Conservation (phyloP, 768 basidiomycete genomes). For the Lactifluus echinatus region DNA sequence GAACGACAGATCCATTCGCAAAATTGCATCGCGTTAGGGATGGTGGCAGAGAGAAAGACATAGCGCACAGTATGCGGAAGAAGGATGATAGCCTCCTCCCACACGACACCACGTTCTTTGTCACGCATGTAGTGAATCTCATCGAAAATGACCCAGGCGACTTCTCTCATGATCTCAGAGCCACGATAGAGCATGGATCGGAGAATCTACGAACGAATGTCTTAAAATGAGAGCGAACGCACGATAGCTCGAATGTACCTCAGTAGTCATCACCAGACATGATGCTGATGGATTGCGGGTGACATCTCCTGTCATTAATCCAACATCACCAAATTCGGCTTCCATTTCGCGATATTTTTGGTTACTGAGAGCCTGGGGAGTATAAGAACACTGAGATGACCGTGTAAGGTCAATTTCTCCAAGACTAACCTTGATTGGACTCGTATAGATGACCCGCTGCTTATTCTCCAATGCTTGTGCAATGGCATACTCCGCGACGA, state of each 20-base stretch:
- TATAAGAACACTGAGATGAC: conserved; percentile 19
- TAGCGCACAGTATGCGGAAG: conserved; percentile 94
- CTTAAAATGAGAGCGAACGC: neutral
- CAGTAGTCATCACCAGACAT: conserved; percentile 98
- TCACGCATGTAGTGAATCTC: conserved; percentile 99
- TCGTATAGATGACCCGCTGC: conserved; percentile 97
- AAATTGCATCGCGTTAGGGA: conserved; percentile 99
- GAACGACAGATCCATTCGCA: conserved; percentile 98
- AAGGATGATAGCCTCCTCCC: conserved; percentile 98
- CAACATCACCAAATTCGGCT: conserved; percentile 95
- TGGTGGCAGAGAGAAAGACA: conserved; percentile 97
- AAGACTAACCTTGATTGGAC: conserved; percentile 90
- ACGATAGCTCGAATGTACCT: conserved; percentile 43
- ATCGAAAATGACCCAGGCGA: conserved; percentile 99
- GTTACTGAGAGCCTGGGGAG: conserved; percentile 82
- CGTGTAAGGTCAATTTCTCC: neutral
- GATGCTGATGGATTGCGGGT: conserved; percentile 97
- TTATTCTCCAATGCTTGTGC: conserved; percentile 91
- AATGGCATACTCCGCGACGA: conserved; percentile 99
- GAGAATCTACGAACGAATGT: conserved; percentile 57
- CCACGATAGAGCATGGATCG: conserved; percentile 98
- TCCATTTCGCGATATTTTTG: conserved; percentile 99
- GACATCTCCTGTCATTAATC: conserved; percentile 98
- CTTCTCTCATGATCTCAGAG: conserved; percentile 98
- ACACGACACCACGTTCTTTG: conserved; percentile 97